These are phyloP conservation scores for Pezicula rhizophila DNA, from an alignment of 2,329 filamentous ascomycete species.

Conservation along the genomic window DNA sequence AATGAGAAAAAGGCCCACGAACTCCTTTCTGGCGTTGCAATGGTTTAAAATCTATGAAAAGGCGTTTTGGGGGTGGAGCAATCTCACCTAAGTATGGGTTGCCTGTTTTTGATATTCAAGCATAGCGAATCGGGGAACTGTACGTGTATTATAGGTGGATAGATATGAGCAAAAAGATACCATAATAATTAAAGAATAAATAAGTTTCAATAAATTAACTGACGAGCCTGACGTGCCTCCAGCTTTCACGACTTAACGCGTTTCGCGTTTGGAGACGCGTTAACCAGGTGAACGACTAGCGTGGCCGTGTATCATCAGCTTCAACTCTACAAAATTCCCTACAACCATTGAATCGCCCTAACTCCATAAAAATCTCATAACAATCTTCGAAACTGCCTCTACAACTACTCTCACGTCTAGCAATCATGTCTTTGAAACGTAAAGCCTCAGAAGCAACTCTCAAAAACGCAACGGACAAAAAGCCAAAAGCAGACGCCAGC, in stretches of 20 bases:
- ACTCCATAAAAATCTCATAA: background rate
- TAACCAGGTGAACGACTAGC: background rate
- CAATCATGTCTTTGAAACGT: slow-evolving; percentile 51
- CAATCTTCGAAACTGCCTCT: slow-evolving; percentile 17
- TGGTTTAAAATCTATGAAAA: slow-evolving; percentile 2
- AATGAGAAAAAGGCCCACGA: slow-evolving; percentile 7
- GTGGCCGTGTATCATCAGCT: background rate
- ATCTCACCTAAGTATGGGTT: background rate
- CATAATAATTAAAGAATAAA: background rate
- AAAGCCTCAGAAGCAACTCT: slow-evolving; percentile 49
- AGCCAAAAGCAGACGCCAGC: slow-evolving; percentile 65
- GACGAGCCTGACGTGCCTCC: too few species aligned
- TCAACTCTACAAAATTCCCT: background rate
- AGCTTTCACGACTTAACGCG: background rate
- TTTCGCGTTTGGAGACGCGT: background rate
- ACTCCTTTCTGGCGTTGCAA: background rate
- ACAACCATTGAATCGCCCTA: background rate
- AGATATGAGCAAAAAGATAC: background rate
- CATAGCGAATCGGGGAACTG: background rate
- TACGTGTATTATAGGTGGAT: background rate
- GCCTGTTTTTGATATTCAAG: background rate
- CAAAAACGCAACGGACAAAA: slow-evolving; percentile 51
- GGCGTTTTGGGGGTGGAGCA: background rate
- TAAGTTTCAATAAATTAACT: background rate
- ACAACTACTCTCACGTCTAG: slow-evolving; percentile 8